Evolutionary conservation across 768 basidiomycete genomes (phyloP), one percentile per base, ranked within the genome.

Genomic region (Suillus lakei): DNA sequence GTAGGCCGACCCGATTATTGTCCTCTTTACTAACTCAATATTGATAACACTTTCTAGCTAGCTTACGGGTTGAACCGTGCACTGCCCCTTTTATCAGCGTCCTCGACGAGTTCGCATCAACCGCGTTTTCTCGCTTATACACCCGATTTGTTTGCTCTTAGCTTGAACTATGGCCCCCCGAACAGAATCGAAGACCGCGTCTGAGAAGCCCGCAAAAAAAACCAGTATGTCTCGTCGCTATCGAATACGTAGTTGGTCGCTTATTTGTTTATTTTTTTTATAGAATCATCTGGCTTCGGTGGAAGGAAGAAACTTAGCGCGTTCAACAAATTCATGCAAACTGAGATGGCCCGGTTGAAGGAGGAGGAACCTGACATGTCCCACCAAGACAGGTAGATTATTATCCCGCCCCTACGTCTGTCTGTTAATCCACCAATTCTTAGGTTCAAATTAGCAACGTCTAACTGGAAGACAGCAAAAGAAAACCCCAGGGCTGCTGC

Each of bases 311-410:
- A 86, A 76, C 80, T 91, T 55, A 88, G 88, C 41, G 84, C 86
- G 16, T 94, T 91, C 79, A 93, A 93, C 75, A 91, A 89, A 75
- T 94, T 90, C 75, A 81, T 92, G 90, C 87, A 91, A 83, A 80
- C 84, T 26, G 91, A 93, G 75, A 88, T 93, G 83, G 88, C 88
- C 39, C 88, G 90, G 64, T 82, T 93, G 75, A 93, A 91, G 82
- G 89, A 90, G 70, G 81, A 86, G 21, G 84, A 92, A 68, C 92
- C 92, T 38, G 85, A 89, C 62, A 85, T 92, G 71, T 71, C 83
- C 38, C 92, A 93, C 78, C 87, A 87, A 73, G 91, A 92, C 66
- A 84, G 92, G 91, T 93, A 74, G 82, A 68, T 67, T 50, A 55
- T 38, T 56, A 26, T 54, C 8, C 16, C 6, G 13, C 51, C n/a